A percentile compares a stretch with the other conserved stretches of the same genome.
Conservation (phyloP, 1,139 yeast genomes). For the Debaryomyces nepalensis region DNA sequence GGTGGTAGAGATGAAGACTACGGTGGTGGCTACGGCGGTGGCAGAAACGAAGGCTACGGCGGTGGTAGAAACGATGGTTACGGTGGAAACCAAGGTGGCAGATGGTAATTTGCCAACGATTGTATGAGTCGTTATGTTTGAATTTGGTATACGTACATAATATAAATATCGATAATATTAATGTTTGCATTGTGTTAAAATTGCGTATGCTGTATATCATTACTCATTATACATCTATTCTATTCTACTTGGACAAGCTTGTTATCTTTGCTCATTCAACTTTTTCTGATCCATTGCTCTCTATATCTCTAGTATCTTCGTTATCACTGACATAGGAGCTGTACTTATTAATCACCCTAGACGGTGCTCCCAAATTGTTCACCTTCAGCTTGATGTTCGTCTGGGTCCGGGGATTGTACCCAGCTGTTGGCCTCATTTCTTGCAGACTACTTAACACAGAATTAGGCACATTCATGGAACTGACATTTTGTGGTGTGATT, state of each 20-base stretch:
- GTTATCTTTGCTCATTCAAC: slow-evolving; percentile 24
- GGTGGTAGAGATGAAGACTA: slow-evolving; percentile 18
- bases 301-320: slow-evolving; percentile 25
- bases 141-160: not conserved
- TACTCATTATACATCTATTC: slow-evolving; percentile 20
- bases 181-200: slow-evolving; percentile 3
- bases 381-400: slow-evolving; percentile 14
- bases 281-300: slow-evolving; percentile 33
- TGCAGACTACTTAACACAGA: no score
- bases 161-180: not conserved
- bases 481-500: not conserved
- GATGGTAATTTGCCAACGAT: slow-evolving; percentile 13
- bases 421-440: no score
- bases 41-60: slow-evolving; percentile 16
- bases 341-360: slow-evolving; percentile 23
- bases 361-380: slow-evolving; percentile 19
- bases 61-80: slow-evolving; percentile 16
- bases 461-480: slow-evolving; percentile 10
- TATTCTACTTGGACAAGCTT: not conserved
- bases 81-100: slow-evolving; percentile 16
- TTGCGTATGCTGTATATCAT: slow-evolving; percentile 15
- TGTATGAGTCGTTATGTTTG: not conserved
- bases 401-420: slow-evolving; percentile 12
- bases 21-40: slow-evolving; percentile 16
- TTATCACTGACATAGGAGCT: slow-evolving; percentile 17